Conservation (phyloP, 306 rosid species). For the Cucurbita argyrosperma region DNA sequence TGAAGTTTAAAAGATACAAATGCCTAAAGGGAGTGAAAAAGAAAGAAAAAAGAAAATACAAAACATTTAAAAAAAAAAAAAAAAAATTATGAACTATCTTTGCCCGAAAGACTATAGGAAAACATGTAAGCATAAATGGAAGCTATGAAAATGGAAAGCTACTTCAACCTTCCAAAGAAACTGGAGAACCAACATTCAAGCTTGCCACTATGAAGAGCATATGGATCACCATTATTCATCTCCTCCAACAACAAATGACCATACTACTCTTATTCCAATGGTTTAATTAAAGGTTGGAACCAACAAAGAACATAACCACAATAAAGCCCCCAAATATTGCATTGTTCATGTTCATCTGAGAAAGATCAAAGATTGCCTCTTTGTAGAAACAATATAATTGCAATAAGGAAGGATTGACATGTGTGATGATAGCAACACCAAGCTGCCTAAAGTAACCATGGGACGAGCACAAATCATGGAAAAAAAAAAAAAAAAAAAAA, state of each 20-base stretch:
- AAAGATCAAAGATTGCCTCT: not conserved
- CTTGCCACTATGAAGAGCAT: too few relatives aligned
- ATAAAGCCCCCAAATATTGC: not conserved
- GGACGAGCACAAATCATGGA: too few relatives aligned
- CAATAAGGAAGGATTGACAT: too few relatives aligned
- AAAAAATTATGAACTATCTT: too few relatives aligned
- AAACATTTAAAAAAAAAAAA: not conserved
- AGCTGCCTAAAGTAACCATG: not conserved
- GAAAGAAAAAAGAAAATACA: too few relatives aligned
- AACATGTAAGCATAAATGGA: not conserved
- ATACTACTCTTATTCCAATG: too few relatives aligned
- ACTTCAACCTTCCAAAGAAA: not conserved
- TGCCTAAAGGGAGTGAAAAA: too few relatives aligned
- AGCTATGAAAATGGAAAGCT: not conserved
- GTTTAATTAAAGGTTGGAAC: too few relatives aligned
- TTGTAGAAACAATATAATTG: not conserved
- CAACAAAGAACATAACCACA: too few relatives aligned
- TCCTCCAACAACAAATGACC: not conserved
- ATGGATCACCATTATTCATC: not conserved
- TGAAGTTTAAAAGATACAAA: not conserved
- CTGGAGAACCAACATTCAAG: not conserved
- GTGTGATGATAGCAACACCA: not conserved
- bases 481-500: too few relatives aligned
- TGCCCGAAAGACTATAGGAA: not conserved
- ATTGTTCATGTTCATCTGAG: not conserved